Base-by-base conservation (phyloP, 768 basidiomycete species). In the Chalciporus chontae region DNA sequence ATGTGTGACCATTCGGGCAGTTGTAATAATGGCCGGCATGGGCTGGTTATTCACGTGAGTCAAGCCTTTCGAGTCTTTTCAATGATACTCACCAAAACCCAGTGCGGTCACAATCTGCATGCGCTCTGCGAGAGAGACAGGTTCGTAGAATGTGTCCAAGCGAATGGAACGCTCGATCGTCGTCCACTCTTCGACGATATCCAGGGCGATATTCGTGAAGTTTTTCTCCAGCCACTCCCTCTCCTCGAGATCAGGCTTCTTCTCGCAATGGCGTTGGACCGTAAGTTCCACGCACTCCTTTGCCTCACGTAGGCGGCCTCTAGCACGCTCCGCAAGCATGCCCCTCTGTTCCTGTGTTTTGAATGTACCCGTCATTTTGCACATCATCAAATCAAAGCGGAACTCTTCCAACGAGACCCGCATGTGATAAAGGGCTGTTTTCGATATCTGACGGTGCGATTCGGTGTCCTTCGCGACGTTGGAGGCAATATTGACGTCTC, bases 1-100 rank as follows among this genome's bases (percentile, higher is more conserved):
- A 85, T 0, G 76, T 71, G 54, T 86, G 84, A 0, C 84, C 84
- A 43, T 84, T 84, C 0, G 67, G 73, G 48, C 79, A 81, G 15
- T 70, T 73, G 48, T 76, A 78, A 51, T 73, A 78, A 55, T 78
- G 77, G 0, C 76, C 76, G 3, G 70, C 64, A 7, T 69, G 66
- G 8, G 65, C 74, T 73, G 24, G 11, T n/a, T 15, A 15, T 40
- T 17, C 54, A 13, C 18, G 45, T 50, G 15, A 53, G 40, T 13
- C 3, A 3, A 9, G n/a, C 5, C 0, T 47, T 14, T 10, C 2
- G 23, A 13, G 17, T 41, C 6, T 18, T 3, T 10, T 10, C 15
- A 11, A 5, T n/a, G 15, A 1, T 18, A 4, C 43, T 70, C 52
- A 80, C 81, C 59, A 51, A 83, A 83, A 19, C 63, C 47, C n/a